Evolutionary conservation across 176 grass and related monocot species (phyloP), one percentile per base, ranked within the genome.

Genomic region (Elymus sibiricus): DNA sequence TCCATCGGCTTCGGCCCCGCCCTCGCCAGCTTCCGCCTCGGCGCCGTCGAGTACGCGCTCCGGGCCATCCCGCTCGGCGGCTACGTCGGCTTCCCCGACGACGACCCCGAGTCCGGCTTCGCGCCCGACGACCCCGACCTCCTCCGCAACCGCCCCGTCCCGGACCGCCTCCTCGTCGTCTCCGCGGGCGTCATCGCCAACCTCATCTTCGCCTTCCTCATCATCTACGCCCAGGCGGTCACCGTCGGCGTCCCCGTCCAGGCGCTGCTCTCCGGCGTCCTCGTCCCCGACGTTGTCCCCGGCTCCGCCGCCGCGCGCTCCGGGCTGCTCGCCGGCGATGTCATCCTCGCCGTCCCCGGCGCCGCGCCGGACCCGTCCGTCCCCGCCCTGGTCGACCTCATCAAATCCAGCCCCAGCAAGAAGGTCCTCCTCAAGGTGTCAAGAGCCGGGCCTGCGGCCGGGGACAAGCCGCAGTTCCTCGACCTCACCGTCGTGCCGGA

Each of bases 51-150:
- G 94, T 99, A 94, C 90, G 91, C 97, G 10, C 69, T 99, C 60
- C 94, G 96, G 40, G 96, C 96, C 44, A 88, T 98, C 79, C 96
- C 96, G 28, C 96, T 98, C 35, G 97, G 97, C 35, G 97, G 97
- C 4, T 99, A 88, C 88, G 97, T 99, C 17, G 97, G 91, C 53
- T 99, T 99, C 83, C 97, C 97, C n/a, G 97, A 99, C 21, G 97
- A 99, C 81, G 94, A 99, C 85, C 94, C 97, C 17, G 94, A 96
- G 4, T 91, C 86, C 11, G 88, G 86, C 42, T 89, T 96, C 56
- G 79, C 90, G 14, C 37, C 97, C 22, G 92, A 99, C 65, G 93
- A 98, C 81, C 91, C 93, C 9, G 93, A 98, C 85, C 94, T 98
- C 81, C 91, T 98, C 17, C 87, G 88, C 86, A 98, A 98, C 87